Evolutionary conservation across 805 yeast species (phyloP), one percentile per base, ranked within the genome.

Genomic region (Saccharomycopsis sp.): DNA sequence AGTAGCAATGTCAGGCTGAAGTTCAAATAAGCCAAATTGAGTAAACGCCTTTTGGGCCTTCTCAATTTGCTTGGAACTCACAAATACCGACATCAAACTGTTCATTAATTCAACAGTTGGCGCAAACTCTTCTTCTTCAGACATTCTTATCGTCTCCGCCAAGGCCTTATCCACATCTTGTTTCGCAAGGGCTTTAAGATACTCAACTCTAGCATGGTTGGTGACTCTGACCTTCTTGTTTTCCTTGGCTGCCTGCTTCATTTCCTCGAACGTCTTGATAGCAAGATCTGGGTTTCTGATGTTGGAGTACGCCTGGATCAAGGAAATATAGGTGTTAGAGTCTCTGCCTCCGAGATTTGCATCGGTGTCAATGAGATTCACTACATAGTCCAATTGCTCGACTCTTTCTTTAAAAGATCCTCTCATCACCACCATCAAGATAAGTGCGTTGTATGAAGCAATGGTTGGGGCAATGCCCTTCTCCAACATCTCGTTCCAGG

Each of bases 1-100:
- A 1, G 92, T 85, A 17, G 82, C 82, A 52, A 82, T 74, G 67
- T 84, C 88, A 25, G 86, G 86, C 42, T 73, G 65, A 23, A 85
- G 68, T 2, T 71, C 67, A 24, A 72, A 59, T 35, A 67, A 68
- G 47, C 66, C 67, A 81, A 84, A 78, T 59, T 73, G 72, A 38
- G 75, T 72, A 49, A 86, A 69, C 14, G 81, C 72, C n/a, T 73
- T 74, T n/a, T 73, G 72, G 2, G 85, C 85, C 53, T 74, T 73
- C 34, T 72, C 75, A 60, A 67, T 67, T 20, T 81, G 74, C 47
- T 74, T 72, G 5, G 57, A 59, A 42, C 72, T 70, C 19, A 79
- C 71, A 56, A 80, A 77, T 47, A 70, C 63, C 25, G 72, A 66
- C 63, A 87, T 68, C 55, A 84, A 71, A 17, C 73, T 69, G 72